Percentiles rank a stretch among this genome's conserved stretches.
phyloP scores from a whole-genome alignment of 352 stramenopile species.

The Globisporangium megalacanthum region DNA sequence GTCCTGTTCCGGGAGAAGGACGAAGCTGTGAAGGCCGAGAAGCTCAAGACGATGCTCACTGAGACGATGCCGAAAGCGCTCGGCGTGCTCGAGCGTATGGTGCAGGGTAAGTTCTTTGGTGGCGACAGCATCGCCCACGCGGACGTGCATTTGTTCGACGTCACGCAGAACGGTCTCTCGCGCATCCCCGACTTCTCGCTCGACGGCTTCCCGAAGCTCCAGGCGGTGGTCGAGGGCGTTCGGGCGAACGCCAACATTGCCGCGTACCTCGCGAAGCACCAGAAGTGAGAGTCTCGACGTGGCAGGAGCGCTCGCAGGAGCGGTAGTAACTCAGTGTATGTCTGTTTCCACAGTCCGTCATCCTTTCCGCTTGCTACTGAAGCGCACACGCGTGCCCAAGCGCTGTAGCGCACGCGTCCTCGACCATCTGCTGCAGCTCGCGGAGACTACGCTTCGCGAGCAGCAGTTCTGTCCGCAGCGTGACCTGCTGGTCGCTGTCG shows the following conservation, averaged over 20 bases:
- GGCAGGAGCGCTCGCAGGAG: too few relatives aligned
- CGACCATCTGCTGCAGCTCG: too few relatives aligned
- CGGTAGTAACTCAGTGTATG: too few relatives aligned
- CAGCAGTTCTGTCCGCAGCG: conserved; percentile 3
- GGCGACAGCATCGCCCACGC: conserved; percentile 34
- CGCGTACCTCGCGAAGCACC: conserved; percentile 28
- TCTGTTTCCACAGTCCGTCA: too few relatives aligned
- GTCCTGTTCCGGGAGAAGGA: conserved; percentile 30
- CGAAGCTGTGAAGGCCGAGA: conserved; percentile 13
- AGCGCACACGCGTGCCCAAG: too few relatives aligned
- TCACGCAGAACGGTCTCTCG: conserved; percentile 33
- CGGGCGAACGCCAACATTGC: conserved; percentile 33
- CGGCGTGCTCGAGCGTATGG: conserved; percentile 28
- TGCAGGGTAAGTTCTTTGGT: conserved; percentile 47
- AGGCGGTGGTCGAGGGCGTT: conserved; percentile 30
- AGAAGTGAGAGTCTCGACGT: too few relatives aligned
- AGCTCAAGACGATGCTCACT: conserved; percentile 3
- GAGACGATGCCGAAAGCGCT: conserved; percentile 16
- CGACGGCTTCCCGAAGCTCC: conserved; percentile 35
- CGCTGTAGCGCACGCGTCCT: too few relatives aligned
- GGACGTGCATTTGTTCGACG: conserved; percentile 43
- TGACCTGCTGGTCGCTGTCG: conserved; percentile 4
- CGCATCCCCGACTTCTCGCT: conserved; percentile 28
- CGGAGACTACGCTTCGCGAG: background rate
- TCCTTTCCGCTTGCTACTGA: too few relatives aligned